Evolutionary conservation across 352 stramenopile species (phyloP), one percentile per base, ranked within the genome.

Genomic region (Phytopythium kandeliae): DNA sequence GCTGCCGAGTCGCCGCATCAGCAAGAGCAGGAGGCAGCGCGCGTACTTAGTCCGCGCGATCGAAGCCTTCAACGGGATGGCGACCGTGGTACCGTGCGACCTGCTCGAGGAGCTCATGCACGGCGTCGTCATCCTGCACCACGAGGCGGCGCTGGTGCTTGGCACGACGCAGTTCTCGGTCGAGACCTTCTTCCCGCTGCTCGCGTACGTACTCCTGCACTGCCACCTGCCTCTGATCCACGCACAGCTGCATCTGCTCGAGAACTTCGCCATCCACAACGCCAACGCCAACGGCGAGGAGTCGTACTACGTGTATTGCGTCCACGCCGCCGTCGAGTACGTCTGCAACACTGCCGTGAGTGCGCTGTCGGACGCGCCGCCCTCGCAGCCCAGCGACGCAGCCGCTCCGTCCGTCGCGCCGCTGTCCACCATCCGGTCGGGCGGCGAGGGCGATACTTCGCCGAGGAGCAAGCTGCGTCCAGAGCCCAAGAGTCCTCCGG

Each of bases 261-360:
- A 94, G 58, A 86, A 87, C 43, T 94, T 74, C 19, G 83, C 83
- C n/a, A 89, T 94, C 62, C 87, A 70, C 26, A 69, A 63, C 33
- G 64, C 77, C 17, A 94, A 91, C 42, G 74, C 71, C 25, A 94
- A 92, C 28, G 83, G 83, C 9, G 83, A 94, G 57, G 83, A 92
- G 49, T 89, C 83, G n/a, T 94, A 94, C 55, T 94, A 94, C 54
- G 83, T 94, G 16, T 94, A 94, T 47, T 94, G 83, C 54, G 80
- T 94, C 16, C 83, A 94, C 36, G 80, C 78, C 0, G 83, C 83
- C 3, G 76, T 94, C 19, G 83, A 94, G 63, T 89, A 86, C 58
- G 67, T 94, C 15, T 94, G 83, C 65, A 94, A 89, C 54, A 85
- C 73, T 11, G 62, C 72, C 6, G 63, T 28, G n/a, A 26, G 25